phyloP scores from a whole-genome alignment of 1,139 yeast genomes.

The Taphrina pruni region DNA sequence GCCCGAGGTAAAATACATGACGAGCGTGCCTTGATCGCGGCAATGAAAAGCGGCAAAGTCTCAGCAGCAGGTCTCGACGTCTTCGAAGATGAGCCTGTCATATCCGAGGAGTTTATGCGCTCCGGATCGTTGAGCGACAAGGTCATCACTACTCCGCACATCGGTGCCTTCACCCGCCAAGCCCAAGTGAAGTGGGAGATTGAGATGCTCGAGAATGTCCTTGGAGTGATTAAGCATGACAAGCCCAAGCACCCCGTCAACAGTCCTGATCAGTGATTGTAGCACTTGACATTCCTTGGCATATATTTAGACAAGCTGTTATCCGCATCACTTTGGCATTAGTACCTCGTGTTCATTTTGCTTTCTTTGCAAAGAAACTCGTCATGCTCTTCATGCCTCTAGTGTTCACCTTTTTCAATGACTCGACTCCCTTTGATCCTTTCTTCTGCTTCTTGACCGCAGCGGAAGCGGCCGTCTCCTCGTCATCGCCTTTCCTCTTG shows the following conservation, averaged over 20 bases:
- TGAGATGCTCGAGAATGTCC: conserved; percentile 45
- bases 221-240: conserved; percentile 16
- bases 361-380: conserved; percentile 31
- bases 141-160: conserved; percentile 67
- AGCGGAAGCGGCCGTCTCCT: not conserved
- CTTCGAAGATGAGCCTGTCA: conserved; percentile 63
- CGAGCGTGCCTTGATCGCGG: conserved; percentile 62
- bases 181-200: conserved; percentile 65
- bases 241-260: conserved; percentile 19
- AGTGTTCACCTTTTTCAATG: conserved; percentile 35
- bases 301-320: no score
- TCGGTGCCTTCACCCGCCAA: conserved; percentile 68
- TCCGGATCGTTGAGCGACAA: conserved; percentile 50
- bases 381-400: conserved; percentile 40
- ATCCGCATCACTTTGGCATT: no score
- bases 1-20: conserved; percentile 76
- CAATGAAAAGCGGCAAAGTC: conserved; percentile 68
- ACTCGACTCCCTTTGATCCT: conserved; percentile 38
- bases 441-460: conserved; percentile 18
- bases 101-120: conserved; percentile 51
- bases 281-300: no score
- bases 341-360: not conserved
- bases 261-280: not conserved
- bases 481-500: conserved; percentile 11
- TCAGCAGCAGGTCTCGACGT: conserved; percentile 78